phyloP scores from a whole-genome alignment of 2,329 filamentous ascomycete genomes.

The Myriosclerotinia curreyana region DNA sequence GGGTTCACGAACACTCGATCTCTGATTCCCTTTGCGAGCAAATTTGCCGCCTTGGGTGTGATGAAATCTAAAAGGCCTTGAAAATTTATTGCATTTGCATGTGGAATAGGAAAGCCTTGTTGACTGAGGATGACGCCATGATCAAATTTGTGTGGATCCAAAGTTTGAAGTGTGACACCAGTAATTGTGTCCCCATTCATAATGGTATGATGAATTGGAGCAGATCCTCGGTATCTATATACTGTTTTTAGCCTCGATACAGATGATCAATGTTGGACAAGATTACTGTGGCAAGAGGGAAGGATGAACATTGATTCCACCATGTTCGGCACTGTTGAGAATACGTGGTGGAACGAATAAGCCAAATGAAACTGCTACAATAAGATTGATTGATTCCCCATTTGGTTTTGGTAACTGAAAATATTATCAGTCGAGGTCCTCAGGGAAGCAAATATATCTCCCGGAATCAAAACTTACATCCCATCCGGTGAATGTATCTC shows the following conservation, averaged over 20 bases:
- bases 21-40: slow-evolving; percentile 67
- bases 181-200: slow-evolving; percentile 58
- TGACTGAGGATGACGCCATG: slow-evolving; percentile 73
- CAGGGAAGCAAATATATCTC: neutral
- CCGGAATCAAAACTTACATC: slow-evolving; percentile 48
- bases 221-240: slow-evolving; percentile 72
- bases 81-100: slow-evolving; percentile 48
- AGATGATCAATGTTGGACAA: neutral
- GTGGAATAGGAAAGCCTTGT: slow-evolving; percentile 54
- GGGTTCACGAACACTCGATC: slow-evolving; percentile 63
- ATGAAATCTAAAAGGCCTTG: slow-evolving; percentile 53
- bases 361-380: slow-evolving; percentile 93
- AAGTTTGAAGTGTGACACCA: slow-evolving; percentile 83
- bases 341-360: slow-evolving; percentile 80
- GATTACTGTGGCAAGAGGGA: slow-evolving; percentile 79
- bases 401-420: slow-evolving; percentile 52
- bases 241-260: slow-evolving; percentile 1
- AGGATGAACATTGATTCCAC: slow-evolving; percentile 90
- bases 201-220: slow-evolving; percentile 83
- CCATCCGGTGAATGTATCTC: slow-evolving; percentile 83
- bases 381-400: slow-evolving; percentile 60
- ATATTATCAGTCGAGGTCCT: neutral
- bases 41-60: slow-evolving; percentile 61
- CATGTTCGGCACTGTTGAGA: slow-evolving; percentile 67
- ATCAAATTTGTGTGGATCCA: slow-evolving; percentile 75